Evolutionary conservation across 805 yeast genomes (phyloP).

Genomic region (Teunomyces kruisii): DNA sequence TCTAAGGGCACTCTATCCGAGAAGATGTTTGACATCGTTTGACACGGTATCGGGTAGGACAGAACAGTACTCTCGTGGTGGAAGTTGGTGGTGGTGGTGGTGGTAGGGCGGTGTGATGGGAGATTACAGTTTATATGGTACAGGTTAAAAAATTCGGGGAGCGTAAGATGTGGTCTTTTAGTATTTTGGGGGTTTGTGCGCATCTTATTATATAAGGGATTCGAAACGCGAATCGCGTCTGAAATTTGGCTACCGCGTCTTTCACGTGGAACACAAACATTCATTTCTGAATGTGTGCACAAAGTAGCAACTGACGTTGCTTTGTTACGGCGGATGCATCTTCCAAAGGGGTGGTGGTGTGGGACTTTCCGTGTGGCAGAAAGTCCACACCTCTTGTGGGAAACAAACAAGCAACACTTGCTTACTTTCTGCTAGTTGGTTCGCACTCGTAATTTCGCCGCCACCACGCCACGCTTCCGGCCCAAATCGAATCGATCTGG

Average conservation of each 20-base stretch:
- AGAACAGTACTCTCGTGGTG: neutral
- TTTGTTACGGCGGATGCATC: too few relatives aligned
- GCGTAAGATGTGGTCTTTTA: neutral
- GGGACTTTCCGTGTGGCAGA: too few relatives aligned
- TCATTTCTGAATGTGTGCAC: neutral
- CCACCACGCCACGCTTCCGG: too few relatives aligned
- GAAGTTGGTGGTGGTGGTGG: neutral
- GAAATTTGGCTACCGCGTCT: constrained; percentile 2
- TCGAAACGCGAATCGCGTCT: constrained; percentile 2
- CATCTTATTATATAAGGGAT: constrained; percentile 5
- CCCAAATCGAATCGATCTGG: too few relatives aligned
- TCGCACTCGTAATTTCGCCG: too few relatives aligned
- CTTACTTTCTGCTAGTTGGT: too few relatives aligned
- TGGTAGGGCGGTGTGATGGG: too few relatives aligned
- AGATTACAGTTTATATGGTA: constrained; percentile 4
- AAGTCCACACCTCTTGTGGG: too few relatives aligned
- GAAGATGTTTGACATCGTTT: constrained; percentile 5
- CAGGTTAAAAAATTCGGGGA: constrained; percentile 1
- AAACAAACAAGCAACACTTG: too few relatives aligned
- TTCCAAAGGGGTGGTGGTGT: too few relatives aligned
- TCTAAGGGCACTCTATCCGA: constrained; percentile 6
- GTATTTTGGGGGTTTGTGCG: constrained; percentile 4
- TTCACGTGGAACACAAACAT: neutral
- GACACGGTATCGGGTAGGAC: neutral
- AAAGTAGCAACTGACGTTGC: neutral